phyloP scores from a whole-genome alignment of 306 rosid genomes.

The Betula pendula region DNA sequence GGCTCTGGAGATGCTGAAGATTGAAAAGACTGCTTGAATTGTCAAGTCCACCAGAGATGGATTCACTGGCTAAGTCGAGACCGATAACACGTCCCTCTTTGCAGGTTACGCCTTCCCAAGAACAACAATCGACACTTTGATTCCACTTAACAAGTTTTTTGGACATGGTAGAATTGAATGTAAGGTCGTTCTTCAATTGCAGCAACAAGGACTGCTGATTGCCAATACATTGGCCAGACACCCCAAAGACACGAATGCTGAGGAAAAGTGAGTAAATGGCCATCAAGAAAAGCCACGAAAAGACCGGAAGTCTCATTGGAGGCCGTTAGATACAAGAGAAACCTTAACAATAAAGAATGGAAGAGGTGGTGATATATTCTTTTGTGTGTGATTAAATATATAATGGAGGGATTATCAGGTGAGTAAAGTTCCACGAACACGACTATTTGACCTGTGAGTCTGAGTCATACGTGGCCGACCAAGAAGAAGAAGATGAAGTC shows the following conservation, averaged over 20 bases:
- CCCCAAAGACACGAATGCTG: not conserved
- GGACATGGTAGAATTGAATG: not conserved
- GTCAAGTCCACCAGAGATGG: not conserved
- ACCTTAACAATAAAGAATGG: too few species aligned
- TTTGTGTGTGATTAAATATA: too few species aligned
- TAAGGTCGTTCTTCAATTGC: not conserved
- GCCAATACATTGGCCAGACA: not conserved
- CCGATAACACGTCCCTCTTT: not conserved
- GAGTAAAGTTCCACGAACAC: too few species aligned
- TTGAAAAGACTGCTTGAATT: not conserved
- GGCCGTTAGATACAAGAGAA: too few species aligned
- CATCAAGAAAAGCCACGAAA: slow-evolving; percentile 14
- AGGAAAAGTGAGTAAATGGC: not conserved
- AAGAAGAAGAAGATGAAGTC: too few species aligned
- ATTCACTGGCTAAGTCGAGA: not conserved
- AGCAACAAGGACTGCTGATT: not conserved
- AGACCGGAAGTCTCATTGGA: slow-evolving; percentile 24
- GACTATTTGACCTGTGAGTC: too few species aligned
- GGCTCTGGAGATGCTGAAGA: not conserved
- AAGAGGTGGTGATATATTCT: too few species aligned
- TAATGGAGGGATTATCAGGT: too few species aligned
- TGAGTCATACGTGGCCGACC: too few species aligned
- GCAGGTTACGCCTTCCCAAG: slow-evolving; percentile 16
- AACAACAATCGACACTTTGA: not conserved
- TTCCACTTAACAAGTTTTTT: slow-evolving; percentile 6